Percentiles rank a stretch among this genome's conserved stretches.
Conservation (phyloP, 2,329 filamentous ascomycete genomes). For the Fusarium aywerte region DNA sequence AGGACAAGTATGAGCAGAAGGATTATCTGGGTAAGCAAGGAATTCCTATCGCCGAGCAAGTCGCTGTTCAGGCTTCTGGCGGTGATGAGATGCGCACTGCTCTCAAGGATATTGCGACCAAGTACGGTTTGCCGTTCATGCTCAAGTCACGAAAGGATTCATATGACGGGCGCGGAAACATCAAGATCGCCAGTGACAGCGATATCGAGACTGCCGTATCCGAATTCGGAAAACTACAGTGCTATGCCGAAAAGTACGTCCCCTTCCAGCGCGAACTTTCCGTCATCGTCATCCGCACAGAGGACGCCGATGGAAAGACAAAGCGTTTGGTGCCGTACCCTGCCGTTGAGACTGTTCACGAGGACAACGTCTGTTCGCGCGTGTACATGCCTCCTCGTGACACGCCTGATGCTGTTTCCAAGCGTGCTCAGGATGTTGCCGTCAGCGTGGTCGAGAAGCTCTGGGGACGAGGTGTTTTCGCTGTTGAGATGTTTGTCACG, state of each 20-base stretch:
- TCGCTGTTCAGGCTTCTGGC: constrained; percentile 66
- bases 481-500: constrained; percentile 94
- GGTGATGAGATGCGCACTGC: constrained; percentile 68
- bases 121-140: constrained; percentile 88
- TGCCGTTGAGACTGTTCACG: constrained; percentile 92
- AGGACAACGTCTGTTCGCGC: constrained; percentile 94
- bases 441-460: constrained; percentile 76
- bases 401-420: constrained; percentile 82
- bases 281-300: constrained; percentile 93
- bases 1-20: constrained; percentile 95
- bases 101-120: constrained; percentile 69
- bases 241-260: constrained; percentile 92
- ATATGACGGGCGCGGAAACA: constrained; percentile 86
- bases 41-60: constrained; percentile 78
- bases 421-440: constrained; percentile 55
- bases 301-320: constrained; percentile 67
- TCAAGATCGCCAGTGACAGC: constrained; percentile 58
- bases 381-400: constrained; percentile 86
- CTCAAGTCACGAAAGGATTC: constrained; percentile 90
- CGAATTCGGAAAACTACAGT: constrained; percentile 73
- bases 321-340: constrained; percentile 77
- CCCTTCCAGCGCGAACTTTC: constrained; percentile 88
- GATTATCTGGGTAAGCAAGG: constrained; percentile 75
- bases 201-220: constrained; percentile 72
- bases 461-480: constrained; percentile 91